Conservation (phyloP, 1,139 yeast species). For the Magnusiomyces suaveolens region DNA sequence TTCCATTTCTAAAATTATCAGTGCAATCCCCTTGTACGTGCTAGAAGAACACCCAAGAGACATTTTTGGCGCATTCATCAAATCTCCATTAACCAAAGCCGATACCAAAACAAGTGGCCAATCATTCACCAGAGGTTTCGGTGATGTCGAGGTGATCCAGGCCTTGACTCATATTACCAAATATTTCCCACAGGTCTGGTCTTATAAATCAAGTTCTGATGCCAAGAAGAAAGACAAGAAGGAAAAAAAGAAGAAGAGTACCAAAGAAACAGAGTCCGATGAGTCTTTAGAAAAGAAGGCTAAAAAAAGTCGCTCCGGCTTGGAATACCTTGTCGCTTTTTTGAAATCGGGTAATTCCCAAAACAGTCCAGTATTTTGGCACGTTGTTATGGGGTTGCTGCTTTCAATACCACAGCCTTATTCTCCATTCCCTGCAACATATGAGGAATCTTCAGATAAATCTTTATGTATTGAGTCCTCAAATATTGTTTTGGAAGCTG, state of each 20-base stretch:
- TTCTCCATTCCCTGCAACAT: neutral
- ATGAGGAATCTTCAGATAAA: neutral
- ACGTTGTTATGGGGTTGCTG: neutral
- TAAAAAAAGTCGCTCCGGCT: neutral
- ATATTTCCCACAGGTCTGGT: neutral
- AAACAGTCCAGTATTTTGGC: constrained; percentile 1
- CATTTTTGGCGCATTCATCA: constrained; percentile 1
- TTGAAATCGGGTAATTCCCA: neutral
- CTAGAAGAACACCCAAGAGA: neutral
- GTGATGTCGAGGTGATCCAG: neutral
- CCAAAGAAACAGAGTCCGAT: neutral
- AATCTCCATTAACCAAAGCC: neutral
- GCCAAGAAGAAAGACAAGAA: neutral
- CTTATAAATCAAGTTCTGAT: neutral
- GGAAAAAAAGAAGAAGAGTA: constrained; percentile 1
- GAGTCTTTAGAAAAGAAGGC: neutral
- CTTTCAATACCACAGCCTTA: neutral
- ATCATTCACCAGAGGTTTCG: neutral
- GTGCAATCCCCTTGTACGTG: neutral
- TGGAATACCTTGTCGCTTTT: neutral
- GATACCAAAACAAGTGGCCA: neutral
- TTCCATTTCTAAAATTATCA: neutral
- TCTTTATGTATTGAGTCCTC: neutral
- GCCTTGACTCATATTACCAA: neutral
- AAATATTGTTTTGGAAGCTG: neutral